These are phyloP conservation scores for Pilaira anomala DNA, from an alignment of 192 early-diverging fungal genomes.

Conservation along the genomic window DNA sequence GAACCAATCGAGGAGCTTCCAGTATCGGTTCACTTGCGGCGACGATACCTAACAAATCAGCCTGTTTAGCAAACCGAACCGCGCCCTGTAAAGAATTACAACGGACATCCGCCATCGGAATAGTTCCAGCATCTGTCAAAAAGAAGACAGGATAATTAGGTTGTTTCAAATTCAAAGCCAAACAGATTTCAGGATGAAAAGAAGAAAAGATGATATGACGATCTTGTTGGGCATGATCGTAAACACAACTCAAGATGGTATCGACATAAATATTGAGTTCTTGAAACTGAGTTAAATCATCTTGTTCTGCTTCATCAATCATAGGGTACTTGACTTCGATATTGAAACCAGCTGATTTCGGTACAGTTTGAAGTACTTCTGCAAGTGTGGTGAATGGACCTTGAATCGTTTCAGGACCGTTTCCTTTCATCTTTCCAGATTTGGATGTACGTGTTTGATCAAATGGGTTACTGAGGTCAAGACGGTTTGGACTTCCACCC, in stretches of 20 bases:
- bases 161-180: conserved; percentile 83
- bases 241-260: conserved; percentile 75
- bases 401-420: conserved; percentile 77
- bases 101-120: conserved; percentile 70
- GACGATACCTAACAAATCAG: conserved; percentile 78
- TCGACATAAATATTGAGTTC: conserved; percentile 89
- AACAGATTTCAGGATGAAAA: conserved; percentile 87
- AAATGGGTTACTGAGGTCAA: not conserved
- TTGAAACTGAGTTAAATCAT: conserved; percentile 60
- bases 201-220: conserved; percentile 88
- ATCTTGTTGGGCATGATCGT: conserved; percentile 48
- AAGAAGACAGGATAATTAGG: conserved; percentile 88
- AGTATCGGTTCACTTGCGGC: conserved; percentile 68
- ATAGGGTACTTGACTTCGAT: conserved; percentile 97
- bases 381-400: conserved; percentile 83
- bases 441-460: conserved; percentile 30
- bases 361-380: conserved; percentile 74
- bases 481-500: not conserved
- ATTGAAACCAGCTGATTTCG: conserved; percentile 79
- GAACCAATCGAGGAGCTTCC: conserved; percentile 68
- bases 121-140: conserved; percentile 80
- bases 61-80: conserved; percentile 69
- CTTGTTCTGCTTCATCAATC: conserved; percentile 82
- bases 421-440: conserved; percentile 63
- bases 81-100: conserved; percentile 80